These are phyloP conservation scores for Chaetoscypha palmicola DNA, from an alignment of 2,329 filamentous ascomycete genomes.

Conservation along the genomic window DNA sequence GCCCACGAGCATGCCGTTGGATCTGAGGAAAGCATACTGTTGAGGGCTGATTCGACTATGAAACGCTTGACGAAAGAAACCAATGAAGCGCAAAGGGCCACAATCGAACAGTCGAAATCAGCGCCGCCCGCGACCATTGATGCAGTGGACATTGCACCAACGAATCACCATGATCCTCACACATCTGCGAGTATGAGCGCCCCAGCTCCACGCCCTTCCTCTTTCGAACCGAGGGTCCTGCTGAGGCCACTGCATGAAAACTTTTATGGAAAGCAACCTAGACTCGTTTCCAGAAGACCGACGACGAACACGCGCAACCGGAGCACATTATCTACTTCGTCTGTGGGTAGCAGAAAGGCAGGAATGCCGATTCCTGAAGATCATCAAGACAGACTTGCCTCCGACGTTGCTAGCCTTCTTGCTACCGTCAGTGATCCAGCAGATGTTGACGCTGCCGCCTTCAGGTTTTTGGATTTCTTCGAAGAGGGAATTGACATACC, in stretches of 20 bases:
- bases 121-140: background rate
- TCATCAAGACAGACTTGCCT: constrained; percentile 19
- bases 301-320: background rate
- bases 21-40: constrained; percentile 17
- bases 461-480: constrained; percentile 22
- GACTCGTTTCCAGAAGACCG: background rate
- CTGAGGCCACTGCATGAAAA: too few relatives aligned
- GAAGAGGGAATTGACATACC: constrained; percentile 17
- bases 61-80: constrained; percentile 10
- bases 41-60: constrained; percentile 13
- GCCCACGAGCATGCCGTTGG: constrained; percentile 21
- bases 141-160: background rate
- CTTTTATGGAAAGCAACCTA: too few relatives aligned
- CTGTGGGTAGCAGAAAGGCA: background rate
- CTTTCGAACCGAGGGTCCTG: too few relatives aligned
- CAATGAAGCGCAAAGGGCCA: background rate
- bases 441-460: constrained; percentile 16
- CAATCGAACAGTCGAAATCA: background rate
- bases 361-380: background rate
- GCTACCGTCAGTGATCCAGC: constrained; percentile 6
- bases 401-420: constrained; percentile 19
- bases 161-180: background rate
- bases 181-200: background rate
- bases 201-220: background rate
- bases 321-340: background rate